Evolutionary conservation across 2,329 filamentous ascomycete genomes (phyloP).

Genomic region (Ilyonectria sp.): DNA sequence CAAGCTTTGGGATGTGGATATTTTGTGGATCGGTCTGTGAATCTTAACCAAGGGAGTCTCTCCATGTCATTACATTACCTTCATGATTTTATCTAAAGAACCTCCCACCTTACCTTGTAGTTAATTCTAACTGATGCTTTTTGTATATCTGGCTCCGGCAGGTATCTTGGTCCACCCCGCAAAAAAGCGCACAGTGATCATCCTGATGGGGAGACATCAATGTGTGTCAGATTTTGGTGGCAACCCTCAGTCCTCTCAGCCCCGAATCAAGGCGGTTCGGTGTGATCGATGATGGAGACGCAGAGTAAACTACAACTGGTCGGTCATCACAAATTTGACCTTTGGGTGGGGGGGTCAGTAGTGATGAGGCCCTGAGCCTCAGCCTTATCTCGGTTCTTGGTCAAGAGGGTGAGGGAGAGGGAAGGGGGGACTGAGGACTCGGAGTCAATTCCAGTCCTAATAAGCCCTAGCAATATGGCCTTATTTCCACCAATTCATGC

Average conservation of each 20-base stretch:
- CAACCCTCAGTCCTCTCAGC: constrained; percentile 1
- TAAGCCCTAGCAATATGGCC: neutral
- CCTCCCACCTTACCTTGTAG: too few relatives aligned
- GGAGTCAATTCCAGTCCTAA: neutral
- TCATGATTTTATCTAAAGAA: too few relatives aligned
- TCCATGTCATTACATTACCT: neutral
- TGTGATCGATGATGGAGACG: neutral
- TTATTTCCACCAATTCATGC: neutral
- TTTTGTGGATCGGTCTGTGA: neutral
- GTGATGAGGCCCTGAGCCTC: too few relatives aligned
- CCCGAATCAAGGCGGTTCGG: neutral
- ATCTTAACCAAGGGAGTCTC: neutral
- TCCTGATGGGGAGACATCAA: neutral
- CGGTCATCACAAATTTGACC: neutral
- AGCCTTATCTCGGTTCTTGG: neutral
- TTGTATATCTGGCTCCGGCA: neutral
- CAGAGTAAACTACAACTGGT: neutral
- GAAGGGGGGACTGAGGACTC: neutral
- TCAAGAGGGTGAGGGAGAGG: neutral
- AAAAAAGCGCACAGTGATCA: neutral
- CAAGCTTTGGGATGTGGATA: neutral
- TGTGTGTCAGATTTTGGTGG: constrained; percentile 9
- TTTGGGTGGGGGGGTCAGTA: too few relatives aligned
- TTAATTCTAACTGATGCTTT: neutral
- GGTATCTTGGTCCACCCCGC: neutral